Conservation (phyloP, 1,139 yeast species). For the Petasospora fabianii region DNA sequence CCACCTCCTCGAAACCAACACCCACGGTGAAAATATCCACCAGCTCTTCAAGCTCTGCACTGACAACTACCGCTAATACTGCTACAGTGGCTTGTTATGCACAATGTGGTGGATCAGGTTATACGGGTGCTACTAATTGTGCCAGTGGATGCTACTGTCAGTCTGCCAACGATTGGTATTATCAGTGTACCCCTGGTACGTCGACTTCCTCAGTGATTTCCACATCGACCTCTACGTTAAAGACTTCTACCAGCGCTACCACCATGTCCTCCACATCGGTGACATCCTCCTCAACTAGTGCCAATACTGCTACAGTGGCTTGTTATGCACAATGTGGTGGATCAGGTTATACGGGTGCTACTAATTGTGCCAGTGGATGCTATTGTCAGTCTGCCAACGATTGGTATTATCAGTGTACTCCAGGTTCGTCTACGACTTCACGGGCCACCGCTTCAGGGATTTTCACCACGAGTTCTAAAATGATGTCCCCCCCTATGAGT, state of each 20-base stretch:
- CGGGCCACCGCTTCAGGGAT: slow-evolving; percentile 1
- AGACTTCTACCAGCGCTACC: neutral
- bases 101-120: slow-evolving; percentile 32
- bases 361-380: slow-evolving; percentile 27
- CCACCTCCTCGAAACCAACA: slow-evolving; percentile 1
- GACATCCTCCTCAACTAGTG: too few relatives aligned
- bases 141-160: slow-evolving; percentile 25
- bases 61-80: slow-evolving; percentile 2
- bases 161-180: slow-evolving; percentile 11
- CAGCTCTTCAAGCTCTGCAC: neutral
- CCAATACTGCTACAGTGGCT: slow-evolving; percentile 13
- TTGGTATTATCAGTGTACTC: slow-evolving; percentile 16
- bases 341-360: slow-evolving; percentile 25
- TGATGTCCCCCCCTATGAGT: too few relatives aligned
- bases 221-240: neutral
- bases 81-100: slow-evolving; percentile 25
- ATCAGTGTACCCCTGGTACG: slow-evolving; percentile 16
- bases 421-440: slow-evolving; percentile 10
- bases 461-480: neutral
- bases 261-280: neutral
- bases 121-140: slow-evolving; percentile 28
- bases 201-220: slow-evolving; percentile 3
- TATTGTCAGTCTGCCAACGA: slow-evolving; percentile 20
- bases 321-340: slow-evolving; percentile 34
- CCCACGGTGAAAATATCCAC: slow-evolving; percentile 2